These are phyloP conservation scores for Heimioporus sp. DNA, from an alignment of 768 basidiomycete genomes.

Conservation along the genomic window DNA sequence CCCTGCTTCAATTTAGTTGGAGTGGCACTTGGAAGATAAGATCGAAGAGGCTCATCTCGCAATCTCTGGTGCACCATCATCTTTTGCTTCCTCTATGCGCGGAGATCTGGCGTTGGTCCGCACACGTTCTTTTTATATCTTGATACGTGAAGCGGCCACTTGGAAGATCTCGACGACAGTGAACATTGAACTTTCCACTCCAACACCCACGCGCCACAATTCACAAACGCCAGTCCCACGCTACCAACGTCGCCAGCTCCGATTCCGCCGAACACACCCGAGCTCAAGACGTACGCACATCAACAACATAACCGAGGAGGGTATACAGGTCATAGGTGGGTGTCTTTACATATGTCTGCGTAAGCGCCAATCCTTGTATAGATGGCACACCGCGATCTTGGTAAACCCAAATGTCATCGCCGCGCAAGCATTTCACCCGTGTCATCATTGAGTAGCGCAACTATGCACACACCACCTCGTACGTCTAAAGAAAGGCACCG, in stretches of 20 bases:
- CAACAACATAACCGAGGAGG: conserved; percentile 95
- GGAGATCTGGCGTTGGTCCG: conserved; percentile 77
- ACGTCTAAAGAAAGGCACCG: conserved; percentile 92
- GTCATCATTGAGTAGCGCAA: conserved; percentile 83
- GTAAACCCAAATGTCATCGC: conserved; percentile 33
- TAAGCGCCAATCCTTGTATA: conserved; percentile 25
- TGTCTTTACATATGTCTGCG: background rate
- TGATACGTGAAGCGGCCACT: too few species aligned
- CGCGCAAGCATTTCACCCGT: conserved; percentile 35
- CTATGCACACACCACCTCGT: conserved; percentile 85
- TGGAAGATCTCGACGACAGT: conserved; percentile 42
- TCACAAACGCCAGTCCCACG: conserved; percentile 37
- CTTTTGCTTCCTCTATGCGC: conserved; percentile 78
- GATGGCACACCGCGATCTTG: conserved; percentile 92
- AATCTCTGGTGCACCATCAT: conserved; percentile 91
- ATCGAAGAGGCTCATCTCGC: conserved; percentile 94
- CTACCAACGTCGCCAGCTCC: conserved; percentile 47
- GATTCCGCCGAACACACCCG: conserved; percentile 71
- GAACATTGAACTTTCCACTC: conserved; percentile 73
- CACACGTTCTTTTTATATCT: conserved; percentile 44
- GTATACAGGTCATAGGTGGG: conserved; percentile 68
- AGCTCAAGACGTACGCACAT: conserved; percentile 90
- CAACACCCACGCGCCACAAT: conserved; percentile 39
- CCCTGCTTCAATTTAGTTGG: conserved; percentile 83
- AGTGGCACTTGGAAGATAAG: conserved; percentile 83